Evolutionary conservation across 441 rosid species (phyloP).

Genomic region (Populus hybrid): DNA sequence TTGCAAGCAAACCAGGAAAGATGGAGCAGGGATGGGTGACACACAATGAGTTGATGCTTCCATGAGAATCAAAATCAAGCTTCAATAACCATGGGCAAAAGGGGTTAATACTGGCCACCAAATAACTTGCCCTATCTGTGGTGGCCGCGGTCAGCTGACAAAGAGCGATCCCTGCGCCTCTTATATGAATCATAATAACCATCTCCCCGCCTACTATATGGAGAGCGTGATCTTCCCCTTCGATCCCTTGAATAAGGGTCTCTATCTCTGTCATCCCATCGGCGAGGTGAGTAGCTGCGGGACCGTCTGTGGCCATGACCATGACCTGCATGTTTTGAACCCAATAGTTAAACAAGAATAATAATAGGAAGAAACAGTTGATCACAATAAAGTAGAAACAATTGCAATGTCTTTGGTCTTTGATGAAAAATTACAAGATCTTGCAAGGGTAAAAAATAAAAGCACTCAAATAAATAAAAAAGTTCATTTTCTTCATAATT

Average conservation of each 20-base stretch:
- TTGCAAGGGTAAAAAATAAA: neutral
- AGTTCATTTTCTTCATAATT: neutral
- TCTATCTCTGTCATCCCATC: slow-evolving; percentile 17
- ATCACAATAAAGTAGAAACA: neutral
- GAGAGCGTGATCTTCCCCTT: slow-evolving; percentile 49
- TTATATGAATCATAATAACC: slow-evolving; percentile 30
- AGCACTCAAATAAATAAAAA: neutral
- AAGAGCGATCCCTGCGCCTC: slow-evolving; percentile 39
- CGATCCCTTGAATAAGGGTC: slow-evolving; percentile 36
- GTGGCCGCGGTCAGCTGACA: slow-evolving; percentile 33
- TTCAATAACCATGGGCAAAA: neutral
- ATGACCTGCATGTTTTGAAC: slow-evolving; percentile 24
- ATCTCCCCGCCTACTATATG: slow-evolving; percentile 31
- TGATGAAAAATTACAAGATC: neutral
- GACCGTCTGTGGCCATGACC: slow-evolving; percentile 37
- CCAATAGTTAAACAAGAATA: neutral
- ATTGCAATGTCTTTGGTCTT: neutral
- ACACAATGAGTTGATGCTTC: neutral
- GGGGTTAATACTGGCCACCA: neutral
- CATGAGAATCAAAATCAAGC: neutral
- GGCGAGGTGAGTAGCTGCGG: slow-evolving; percentile 45
- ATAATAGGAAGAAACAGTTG: neutral
- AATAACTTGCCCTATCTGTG: slow-evolving; percentile 21
- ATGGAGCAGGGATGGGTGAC: neutral
- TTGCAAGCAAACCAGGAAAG: slow-evolving; percentile 4